Percentiles rank a stretch among this genome's conserved stretches.
These are phyloP conservation scores for Arthrobotrys entomopaga DNA, from an alignment of 2,329 filamentous ascomycete species.

Conservation along the genomic window DNA sequence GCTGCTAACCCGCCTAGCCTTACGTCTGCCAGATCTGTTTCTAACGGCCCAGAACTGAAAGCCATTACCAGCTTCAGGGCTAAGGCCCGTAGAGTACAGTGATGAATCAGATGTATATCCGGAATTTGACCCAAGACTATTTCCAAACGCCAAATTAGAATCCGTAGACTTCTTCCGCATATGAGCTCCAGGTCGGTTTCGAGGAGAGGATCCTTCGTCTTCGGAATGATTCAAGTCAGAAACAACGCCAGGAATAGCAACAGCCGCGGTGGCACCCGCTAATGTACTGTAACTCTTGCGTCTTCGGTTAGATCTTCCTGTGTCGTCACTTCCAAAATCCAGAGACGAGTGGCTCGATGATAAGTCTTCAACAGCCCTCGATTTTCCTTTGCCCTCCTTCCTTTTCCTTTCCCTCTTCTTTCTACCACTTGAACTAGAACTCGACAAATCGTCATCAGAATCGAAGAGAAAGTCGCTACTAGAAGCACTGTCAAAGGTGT, in stretches of 20 bases:
- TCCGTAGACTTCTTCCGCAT: slow-evolving; percentile 54
- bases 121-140: slow-evolving; percentile 37
- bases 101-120: slow-evolving; percentile 54
- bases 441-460: slow-evolving; percentile 13
- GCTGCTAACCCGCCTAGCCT: slow-evolving; percentile 42
- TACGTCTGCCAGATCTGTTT: slow-evolving; percentile 33
- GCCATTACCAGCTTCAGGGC: slow-evolving; percentile 39
- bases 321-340: slow-evolving; percentile 31
- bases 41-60: slow-evolving; percentile 45
- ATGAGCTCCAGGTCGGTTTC: slow-evolving; percentile 33
- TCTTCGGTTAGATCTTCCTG: slow-evolving; percentile 2
- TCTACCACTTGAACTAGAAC: slow-evolving; percentile 18
- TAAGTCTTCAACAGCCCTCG: slow-evolving; percentile 21
- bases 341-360: slow-evolving; percentile 47
- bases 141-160: slow-evolving; percentile 38
- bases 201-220: slow-evolving; percentile 45
- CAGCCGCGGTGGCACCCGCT: slow-evolving; percentile 26
- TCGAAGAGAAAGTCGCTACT: slow-evolving; percentile 44
- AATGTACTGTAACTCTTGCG: slow-evolving; percentile 21
- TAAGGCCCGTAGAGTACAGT: slow-evolving; percentile 40
- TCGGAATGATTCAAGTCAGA: slow-evolving; percentile 50
- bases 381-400: slow-evolving; percentile 21
- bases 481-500: slow-evolving; percentile 45
- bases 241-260: slow-evolving; percentile 43
- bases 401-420: slow-evolving; percentile 17